Evolutionary conservation across 176 grass and related monocot species (phyloP).

Genomic region (Miscanthus lutarioriparius): DNA sequence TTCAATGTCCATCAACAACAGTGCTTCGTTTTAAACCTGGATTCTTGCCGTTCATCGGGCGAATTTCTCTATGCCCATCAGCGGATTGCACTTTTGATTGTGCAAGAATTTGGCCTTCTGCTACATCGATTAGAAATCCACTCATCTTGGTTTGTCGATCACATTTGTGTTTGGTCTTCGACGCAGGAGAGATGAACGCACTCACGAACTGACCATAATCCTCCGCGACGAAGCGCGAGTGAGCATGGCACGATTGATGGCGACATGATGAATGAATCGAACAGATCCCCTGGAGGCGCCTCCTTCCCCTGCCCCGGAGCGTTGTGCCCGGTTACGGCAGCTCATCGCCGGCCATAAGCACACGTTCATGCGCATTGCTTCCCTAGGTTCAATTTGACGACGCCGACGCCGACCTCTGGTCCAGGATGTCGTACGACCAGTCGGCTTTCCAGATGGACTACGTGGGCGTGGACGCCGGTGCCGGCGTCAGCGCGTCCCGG

Average conservation of each 20-base stretch:
- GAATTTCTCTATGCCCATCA: no score
- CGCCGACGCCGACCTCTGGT: background rate
- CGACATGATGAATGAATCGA: background rate
- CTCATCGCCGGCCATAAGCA: constrained; percentile 50
- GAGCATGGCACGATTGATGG: no score
- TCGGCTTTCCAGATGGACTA: constrained; percentile 58
- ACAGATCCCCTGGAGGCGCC: background rate
- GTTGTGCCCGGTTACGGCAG: background rate
- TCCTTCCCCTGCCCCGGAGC: background rate
- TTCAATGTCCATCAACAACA: background rate
- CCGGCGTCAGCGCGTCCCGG: constrained; percentile 27
- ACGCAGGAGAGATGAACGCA: background rate
- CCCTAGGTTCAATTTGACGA: no score
- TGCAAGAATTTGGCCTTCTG: background rate
- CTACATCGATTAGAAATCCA: no score
- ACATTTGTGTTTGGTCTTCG: no score
- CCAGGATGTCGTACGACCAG: constrained; percentile 51
- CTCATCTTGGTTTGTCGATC: no score
- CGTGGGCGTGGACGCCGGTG: background rate
- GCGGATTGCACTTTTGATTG: background rate
- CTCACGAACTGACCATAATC: no score
- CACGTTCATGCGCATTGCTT: background rate
- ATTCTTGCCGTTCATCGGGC: background rate
- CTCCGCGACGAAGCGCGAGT: no score
- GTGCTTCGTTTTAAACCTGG: background rate